Percentiles rank a stretch among this genome's conserved stretches.
Conservation (phyloP, 2,329 filamentous ascomycete genomes). For the Claviceps humidiphila region DNA sequence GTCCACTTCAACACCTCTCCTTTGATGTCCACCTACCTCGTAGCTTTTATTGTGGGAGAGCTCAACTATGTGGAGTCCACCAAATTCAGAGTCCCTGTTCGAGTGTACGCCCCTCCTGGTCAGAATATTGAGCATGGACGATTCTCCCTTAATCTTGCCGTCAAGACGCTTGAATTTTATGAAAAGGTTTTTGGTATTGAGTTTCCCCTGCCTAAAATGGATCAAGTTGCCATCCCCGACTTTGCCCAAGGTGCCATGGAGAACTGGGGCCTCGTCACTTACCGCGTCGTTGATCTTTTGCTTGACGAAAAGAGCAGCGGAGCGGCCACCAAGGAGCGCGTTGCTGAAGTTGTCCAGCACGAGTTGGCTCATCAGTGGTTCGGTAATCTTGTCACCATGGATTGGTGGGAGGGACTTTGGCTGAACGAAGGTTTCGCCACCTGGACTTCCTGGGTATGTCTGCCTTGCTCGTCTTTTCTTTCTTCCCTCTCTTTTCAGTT, state of each 20-base stretch:
- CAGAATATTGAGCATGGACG: slow-evolving; percentile 81
- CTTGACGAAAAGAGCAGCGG: slow-evolving; percentile 86
- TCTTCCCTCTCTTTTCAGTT: not conserved
- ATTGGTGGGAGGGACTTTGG: slow-evolving; percentile 97
- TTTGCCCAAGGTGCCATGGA: slow-evolving; percentile 96
- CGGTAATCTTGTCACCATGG: slow-evolving; percentile 93
- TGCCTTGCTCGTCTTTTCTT: not conserved
- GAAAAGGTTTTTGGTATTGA: slow-evolving; percentile 65
- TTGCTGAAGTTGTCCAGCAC: slow-evolving; percentile 92
- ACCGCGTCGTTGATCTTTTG: slow-evolving; percentile 70
- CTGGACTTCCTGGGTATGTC: slow-evolving; percentile 23
- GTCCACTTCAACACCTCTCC: slow-evolving; percentile 89
- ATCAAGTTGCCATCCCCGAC: slow-evolving; percentile 85
- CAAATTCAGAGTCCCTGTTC: slow-evolving; percentile 78
- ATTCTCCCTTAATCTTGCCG: slow-evolving; percentile 82
- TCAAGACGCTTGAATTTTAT: slow-evolving; percentile 83
- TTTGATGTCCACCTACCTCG: slow-evolving; percentile 88
- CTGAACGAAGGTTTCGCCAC: slow-evolving; percentile 81
- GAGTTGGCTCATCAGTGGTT: slow-evolving; percentile 98
- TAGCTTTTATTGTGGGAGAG: slow-evolving; percentile 89
- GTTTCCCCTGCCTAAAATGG: slow-evolving; percentile 33
- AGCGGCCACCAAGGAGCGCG: slow-evolving; percentile 78
- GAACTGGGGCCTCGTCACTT: slow-evolving; percentile 95
- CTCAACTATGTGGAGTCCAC: slow-evolving; percentile 90
- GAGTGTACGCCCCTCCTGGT: slow-evolving; percentile 86